A percentile compares a stretch with the other conserved stretches of the same genome.
phyloP scores from a whole-genome alignment of 2,329 filamentous ascomycete genomes.

The Alternaria infectoria region DNA sequence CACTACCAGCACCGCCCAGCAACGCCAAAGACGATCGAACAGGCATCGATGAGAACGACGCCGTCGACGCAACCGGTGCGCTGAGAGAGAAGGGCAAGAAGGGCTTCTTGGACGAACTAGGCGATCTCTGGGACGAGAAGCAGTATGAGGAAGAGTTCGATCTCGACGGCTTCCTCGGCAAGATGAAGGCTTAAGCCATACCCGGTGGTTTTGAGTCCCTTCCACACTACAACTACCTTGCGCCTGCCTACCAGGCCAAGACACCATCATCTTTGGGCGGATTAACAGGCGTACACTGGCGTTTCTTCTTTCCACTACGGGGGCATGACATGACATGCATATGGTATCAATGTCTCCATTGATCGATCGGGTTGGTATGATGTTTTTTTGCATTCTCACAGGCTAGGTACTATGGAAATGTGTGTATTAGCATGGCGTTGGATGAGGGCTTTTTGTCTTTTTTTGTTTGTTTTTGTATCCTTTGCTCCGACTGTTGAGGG shows the following conservation, averaged over 20 bases:
- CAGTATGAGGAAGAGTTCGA: slow-evolving; percentile 99
- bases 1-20: slow-evolving; percentile 61
- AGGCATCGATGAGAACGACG: slow-evolving; percentile 85
- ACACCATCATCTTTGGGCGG: not conserved
- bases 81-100: slow-evolving; percentile 95
- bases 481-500: not conserved
- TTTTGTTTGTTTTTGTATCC: not conserved
- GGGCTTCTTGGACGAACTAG: slow-evolving; percentile 91
- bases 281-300: not conserved
- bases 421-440: slow-evolving; percentile 28
- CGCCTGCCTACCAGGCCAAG: not conserved
- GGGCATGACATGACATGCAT: not conserved
- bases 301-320: not conserved
- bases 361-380: slow-evolving; percentile 4
- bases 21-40: slow-evolving; percentile 67
- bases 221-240: not conserved
- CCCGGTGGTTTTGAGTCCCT: not conserved
- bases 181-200: slow-evolving; percentile 69
- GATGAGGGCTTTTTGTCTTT: slow-evolving; percentile 6
- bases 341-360: not conserved
- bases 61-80: slow-evolving; percentile 80
- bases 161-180: slow-evolving; percentile 91
- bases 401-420: not conserved
- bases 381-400: not conserved
- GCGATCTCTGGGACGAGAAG: slow-evolving; percentile 94